Conservation (phyloP, 305 asterid species). For the Andrographis paniculata region DNA sequence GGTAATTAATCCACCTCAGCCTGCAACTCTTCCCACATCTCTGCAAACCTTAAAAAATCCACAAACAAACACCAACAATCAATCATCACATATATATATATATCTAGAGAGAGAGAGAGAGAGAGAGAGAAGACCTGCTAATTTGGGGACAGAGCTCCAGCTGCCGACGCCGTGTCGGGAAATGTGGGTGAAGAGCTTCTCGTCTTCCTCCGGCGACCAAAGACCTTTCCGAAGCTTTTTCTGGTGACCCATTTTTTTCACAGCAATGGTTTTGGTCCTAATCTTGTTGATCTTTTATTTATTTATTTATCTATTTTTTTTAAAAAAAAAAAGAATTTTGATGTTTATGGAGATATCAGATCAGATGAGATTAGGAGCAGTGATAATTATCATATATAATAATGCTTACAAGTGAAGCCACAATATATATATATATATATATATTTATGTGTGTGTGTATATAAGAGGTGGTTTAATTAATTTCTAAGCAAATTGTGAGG, state of each 20-base stretch:
- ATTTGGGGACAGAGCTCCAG: slow-evolving; percentile 85
- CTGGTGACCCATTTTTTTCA: slow-evolving; percentile 60
- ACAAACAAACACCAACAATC: background rate
- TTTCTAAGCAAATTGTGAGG: slow-evolving; percentile 35
- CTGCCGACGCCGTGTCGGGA: slow-evolving; percentile 68
- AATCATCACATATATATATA: background rate
- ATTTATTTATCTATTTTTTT: background rate
- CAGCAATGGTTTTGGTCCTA: slow-evolving; percentile 16
- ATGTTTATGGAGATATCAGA: slow-evolving; percentile 14
- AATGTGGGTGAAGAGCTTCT: slow-evolving; percentile 43
- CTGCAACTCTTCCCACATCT: slow-evolving; percentile 87
- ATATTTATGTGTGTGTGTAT: background rate
- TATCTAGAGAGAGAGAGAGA: background rate
- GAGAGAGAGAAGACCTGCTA: slow-evolving; percentile 34
- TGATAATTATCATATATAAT: slow-evolving; percentile 8
- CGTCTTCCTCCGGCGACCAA: slow-evolving; percentile 89
- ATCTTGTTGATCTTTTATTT: background rate
- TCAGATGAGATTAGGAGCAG: no score
- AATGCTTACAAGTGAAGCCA: slow-evolving; percentile 45
- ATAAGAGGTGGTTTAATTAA: slow-evolving; percentile 24
- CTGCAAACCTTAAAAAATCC: slow-evolving; percentile 38
- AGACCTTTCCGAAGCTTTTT: slow-evolving; percentile 70
- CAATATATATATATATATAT: background rate
- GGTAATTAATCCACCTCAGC: slow-evolving; percentile 70
- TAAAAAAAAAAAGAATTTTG: background rate